phyloP scores from a whole-genome alignment of 179 eudicot species.

The Spinacia oleracea region DNA sequence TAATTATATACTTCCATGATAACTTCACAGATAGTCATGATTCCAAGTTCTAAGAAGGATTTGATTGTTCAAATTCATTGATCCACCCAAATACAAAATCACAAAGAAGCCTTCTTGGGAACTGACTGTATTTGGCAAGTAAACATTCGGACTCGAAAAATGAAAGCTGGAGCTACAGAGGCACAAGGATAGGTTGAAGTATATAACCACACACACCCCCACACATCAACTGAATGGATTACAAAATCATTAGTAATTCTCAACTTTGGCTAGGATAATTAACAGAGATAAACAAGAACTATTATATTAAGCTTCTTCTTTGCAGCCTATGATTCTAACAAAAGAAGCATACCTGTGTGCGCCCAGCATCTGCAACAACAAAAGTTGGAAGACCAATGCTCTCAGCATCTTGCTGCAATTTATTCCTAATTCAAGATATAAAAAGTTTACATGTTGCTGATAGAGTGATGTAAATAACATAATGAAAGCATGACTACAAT shows the following conservation, averaged over 20 bases:
- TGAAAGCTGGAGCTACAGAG: background rate
- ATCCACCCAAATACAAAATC: no score
- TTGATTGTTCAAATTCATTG: background rate
- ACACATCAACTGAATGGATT: background rate
- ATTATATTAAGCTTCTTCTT: background rate
- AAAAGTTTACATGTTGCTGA: background rate
- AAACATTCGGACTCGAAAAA: background rate
- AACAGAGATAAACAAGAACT: background rate
- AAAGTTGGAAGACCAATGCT: slow-evolving; percentile 86
- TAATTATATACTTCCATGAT: background rate
- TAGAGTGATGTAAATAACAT: background rate
- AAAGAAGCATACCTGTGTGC: slow-evolving; percentile 66
- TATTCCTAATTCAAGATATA: slow-evolving; percentile 58
- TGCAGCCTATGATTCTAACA: background rate
- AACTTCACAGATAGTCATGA: background rate
- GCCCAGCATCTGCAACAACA: slow-evolving; percentile 97
- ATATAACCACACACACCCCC: background rate
- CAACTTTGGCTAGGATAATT: background rate
- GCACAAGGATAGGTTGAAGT: background rate
- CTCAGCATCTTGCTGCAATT: slow-evolving; percentile 80
- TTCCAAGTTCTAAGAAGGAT: background rate
- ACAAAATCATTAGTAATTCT: background rate
- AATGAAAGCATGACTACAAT: background rate
- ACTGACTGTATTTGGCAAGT: background rate
- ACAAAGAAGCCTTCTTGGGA: background rate